Conservation (phyloP, 1,284 basidiomycete genomes). For the Ceratobasidium sp. region DNA sequence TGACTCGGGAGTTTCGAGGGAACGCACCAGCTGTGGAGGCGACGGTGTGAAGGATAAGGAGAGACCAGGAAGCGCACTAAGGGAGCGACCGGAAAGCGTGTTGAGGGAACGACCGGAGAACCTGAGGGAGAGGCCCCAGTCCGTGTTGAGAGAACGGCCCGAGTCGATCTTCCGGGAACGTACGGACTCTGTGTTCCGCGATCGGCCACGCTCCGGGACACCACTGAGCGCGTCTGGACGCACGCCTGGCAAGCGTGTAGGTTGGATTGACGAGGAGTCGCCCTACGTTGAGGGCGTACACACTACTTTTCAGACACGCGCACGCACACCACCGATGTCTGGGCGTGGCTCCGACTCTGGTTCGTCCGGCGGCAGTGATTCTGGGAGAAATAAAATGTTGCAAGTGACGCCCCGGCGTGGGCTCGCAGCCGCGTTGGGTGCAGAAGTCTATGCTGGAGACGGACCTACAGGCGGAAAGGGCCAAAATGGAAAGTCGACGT, state of each 20-base stretch:
- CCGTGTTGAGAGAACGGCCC: conserved; percentile 15
- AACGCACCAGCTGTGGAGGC: background rate
- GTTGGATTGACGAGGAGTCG: conserved; percentile 35
- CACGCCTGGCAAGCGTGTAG: conserved; percentile 22
- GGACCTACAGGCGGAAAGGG: background rate
- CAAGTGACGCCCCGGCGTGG: conserved; percentile 34
- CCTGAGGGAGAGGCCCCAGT: conserved; percentile 15
- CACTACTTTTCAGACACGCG: background rate
- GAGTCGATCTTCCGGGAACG: conserved; percentile 29
- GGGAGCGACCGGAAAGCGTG: conserved; percentile 1
- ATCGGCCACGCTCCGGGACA: conserved; percentile 23
- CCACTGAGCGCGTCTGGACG: conserved; percentile 33
- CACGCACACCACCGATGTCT: conserved; percentile 19
- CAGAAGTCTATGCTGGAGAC: conserved; percentile 34
- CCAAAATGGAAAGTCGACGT: conserved; percentile 3
- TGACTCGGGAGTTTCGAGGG: conserved; percentile 14
- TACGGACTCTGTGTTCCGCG: conserved; percentile 5
- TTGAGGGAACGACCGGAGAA: conserved; percentile 4
- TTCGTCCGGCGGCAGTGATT: conserved; percentile 16
- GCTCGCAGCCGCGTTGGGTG: conserved; percentile 33
- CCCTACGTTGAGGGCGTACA: conserved; percentile 26
- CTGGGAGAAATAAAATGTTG: background rate
- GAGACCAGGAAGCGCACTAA: background rate
- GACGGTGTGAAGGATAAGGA: background rate
- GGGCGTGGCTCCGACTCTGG: conserved; percentile 7